Evolutionary conservation across 2,329 filamentous ascomycete species (phyloP), one percentile per base, ranked within the genome.

Genomic region (Clathrospora elynae): DNA sequence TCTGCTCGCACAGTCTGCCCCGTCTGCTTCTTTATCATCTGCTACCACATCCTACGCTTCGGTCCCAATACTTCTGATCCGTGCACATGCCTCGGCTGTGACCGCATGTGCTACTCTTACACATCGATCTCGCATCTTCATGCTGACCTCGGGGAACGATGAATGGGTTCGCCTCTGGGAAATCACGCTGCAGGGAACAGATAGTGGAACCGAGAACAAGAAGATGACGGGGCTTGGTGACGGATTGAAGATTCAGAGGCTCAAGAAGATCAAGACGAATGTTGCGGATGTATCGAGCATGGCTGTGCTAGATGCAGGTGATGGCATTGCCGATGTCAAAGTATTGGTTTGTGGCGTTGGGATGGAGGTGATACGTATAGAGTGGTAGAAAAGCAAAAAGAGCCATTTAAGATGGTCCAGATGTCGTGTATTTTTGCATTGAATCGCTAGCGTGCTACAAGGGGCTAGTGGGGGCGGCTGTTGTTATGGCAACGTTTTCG

Each of bases 81-180:
- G 76, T 2, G 85, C 87, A 0, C 88, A 93, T 59, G 83, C 85
- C 0, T 86, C 87, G 1, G 86, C 87, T 2, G 75, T 91, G 30
- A 90, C 86, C 4, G 71, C 69, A 2, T 65, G 73, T 12, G 82
- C 80, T 1, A 41, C 77, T 1, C 23, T 78, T 7, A 10, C 18
- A 7, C 35, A 46, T 4, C 20, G 43, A 12, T 26, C 46, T 8
- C 25, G 43, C 5, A 33, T 61, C 9, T 57, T 52, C 12, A 40
- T 71, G 1, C 34, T 72, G 5, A 74, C 68, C 12, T 64, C 66
- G 6, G 71, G 76, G 8, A 73, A 76, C 26, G 78, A 80, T 40
- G 75, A 79, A 51, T 70, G 71, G 43, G 40, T 80, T 29, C 73
- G 74, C 31, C 35, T 76, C 3, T 80, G 78, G 77, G 56, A 66